These are phyloP conservation scores for Pittosporum tobira DNA, from an alignment of 129 eudicot species.

Conservation along the genomic window DNA sequence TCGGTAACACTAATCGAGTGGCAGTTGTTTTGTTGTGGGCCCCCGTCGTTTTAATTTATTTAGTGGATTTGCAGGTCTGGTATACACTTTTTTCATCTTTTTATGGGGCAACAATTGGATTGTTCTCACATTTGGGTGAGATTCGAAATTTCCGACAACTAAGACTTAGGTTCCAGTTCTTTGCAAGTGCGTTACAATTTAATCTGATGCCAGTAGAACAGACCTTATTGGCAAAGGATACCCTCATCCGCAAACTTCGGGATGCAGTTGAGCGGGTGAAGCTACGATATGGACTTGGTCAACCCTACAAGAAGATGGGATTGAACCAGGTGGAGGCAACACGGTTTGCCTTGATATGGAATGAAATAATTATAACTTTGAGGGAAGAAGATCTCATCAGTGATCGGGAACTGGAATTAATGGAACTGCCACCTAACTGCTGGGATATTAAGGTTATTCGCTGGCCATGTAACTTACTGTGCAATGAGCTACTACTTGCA, in stretches of 20 bases:
- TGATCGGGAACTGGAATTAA: slow-evolving; percentile 62
- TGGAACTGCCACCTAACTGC: slow-evolving; percentile 68
- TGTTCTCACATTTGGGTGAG: slow-evolving; percentile 86
- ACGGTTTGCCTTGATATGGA: slow-evolving; percentile 83
- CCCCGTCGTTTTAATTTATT: slow-evolving; percentile 65
- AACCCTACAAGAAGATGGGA: slow-evolving; percentile 64
- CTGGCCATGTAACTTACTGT: slow-evolving; percentile 83
- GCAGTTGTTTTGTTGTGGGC: slow-evolving; percentile 60
- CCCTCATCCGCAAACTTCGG: slow-evolving; percentile 48
- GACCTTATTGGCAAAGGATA: slow-evolving; percentile 32
- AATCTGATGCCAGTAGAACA: slow-evolving; percentile 75
- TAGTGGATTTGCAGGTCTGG: slow-evolving; percentile 83
- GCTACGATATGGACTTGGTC: slow-evolving; percentile 86
- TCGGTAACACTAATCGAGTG: slow-evolving; percentile 48
- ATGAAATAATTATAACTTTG: slow-evolving; percentile 58
- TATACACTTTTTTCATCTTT: slow-evolving; percentile 61
- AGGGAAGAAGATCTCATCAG: slow-evolving; percentile 87
- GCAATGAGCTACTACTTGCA: slow-evolving; percentile 79
- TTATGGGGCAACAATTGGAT: slow-evolving; percentile 55
- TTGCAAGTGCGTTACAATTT: slow-evolving; percentile 83
- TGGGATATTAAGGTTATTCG: slow-evolving; percentile 90
- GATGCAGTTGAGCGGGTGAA: slow-evolving; percentile 60
- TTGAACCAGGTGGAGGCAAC: slow-evolving; percentile 78
- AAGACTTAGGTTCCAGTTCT: slow-evolving; percentile 83
- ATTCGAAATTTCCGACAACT: slow-evolving; percentile 74